Percentiles rank a stretch among this genome's conserved stretches.
These are phyloP conservation scores for Deinandra increscens DNA, from an alignment of 129 eudicot species.

Conservation along the genomic window DNA sequence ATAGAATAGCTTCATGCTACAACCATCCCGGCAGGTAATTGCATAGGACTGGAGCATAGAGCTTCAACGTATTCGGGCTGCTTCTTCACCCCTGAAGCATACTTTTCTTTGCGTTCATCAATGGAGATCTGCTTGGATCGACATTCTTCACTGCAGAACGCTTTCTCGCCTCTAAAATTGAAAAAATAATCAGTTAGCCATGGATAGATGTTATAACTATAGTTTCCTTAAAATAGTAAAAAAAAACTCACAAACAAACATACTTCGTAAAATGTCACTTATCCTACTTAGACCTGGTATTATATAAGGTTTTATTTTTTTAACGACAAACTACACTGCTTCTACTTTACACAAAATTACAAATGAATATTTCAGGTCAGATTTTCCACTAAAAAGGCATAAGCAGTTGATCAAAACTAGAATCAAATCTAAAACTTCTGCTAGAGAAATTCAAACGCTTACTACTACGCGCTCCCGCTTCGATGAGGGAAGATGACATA, in stretches of 20 bases:
- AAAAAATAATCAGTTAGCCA: conserved; percentile 7
- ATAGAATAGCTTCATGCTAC: conserved; percentile 42
- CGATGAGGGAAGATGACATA: too few species aligned
- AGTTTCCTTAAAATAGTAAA: background rate
- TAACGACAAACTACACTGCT: too few species aligned
- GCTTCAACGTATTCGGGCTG: conserved; percentile 43
- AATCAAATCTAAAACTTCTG: background rate
- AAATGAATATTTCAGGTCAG: too few species aligned
- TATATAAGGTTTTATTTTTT: too few species aligned
- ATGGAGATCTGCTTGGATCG: conserved; percentile 55
- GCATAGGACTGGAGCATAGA: conserved; percentile 62
- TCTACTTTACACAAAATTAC: too few species aligned
- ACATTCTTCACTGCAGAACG: conserved; percentile 77
- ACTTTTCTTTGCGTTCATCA: conserved; percentile 63
- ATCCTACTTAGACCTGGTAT: too few species aligned
- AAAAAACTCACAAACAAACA: too few species aligned
- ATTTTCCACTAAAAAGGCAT: too few species aligned
- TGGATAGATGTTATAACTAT: conserved; percentile 2
- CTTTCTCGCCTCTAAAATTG: conserved; percentile 69
- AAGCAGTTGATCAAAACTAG: too few species aligned
- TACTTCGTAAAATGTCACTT: too few species aligned
- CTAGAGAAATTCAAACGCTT: background rate
- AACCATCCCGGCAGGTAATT: conserved; percentile 56
- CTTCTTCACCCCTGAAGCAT: conserved; percentile 46
- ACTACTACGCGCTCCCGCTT: background rate